Base-by-base conservation (phyloP, 2,329 filamentous ascomycete genomes). In the Anthostomella pinea region DNA sequence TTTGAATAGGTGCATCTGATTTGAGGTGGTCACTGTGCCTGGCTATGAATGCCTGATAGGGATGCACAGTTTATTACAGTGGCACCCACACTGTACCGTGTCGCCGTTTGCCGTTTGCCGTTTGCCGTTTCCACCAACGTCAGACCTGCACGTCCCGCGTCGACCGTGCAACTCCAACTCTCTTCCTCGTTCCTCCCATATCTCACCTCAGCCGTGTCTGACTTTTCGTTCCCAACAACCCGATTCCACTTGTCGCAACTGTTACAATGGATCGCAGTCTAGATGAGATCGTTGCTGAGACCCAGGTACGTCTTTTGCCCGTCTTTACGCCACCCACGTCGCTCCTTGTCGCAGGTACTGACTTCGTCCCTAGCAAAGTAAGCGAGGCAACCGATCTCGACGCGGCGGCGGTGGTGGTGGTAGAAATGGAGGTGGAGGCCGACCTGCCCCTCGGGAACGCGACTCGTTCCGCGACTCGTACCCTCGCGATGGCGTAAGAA, bases 401-500 rank as follows among this genome's bases (percentile, higher is more conserved):
- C 51, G 56, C 35, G 49, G 48, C 32, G 52, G 52, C 27, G 47
- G 49, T 30, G 46, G 35, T 33, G 34, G 45, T 11, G 27, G 45
- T 30, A 45, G 35, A 32, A 33, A 44, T 11, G 27, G 45, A 14
- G 32, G 41, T 26, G 30, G 47, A 19, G 33, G 43, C 18, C 51
- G 52, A 38, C 48, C 45, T n/a, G n/a, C n/a, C 24, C 45, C 53
- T 41, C 54, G 57, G 35, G 55, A 60, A 66, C 58, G 70, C 72
- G 57, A 61, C 33, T 43, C 54, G 30, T 83, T 76, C 54, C 58
- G 70, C 72, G 57, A 61, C 33, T 43, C 54, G 30, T 83, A 76
- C 54, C 84, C 85, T 58, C 83, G 86, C 68, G 87, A 93, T 68
- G 87, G 87, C 67, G 78, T 91, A 63, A 90, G 83, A 89, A 94